Evolutionary conservation across 2,329 filamentous ascomycete species (phyloP), one percentile per base, ranked within the genome.

Genomic region (Penicillium sp.): DNA sequence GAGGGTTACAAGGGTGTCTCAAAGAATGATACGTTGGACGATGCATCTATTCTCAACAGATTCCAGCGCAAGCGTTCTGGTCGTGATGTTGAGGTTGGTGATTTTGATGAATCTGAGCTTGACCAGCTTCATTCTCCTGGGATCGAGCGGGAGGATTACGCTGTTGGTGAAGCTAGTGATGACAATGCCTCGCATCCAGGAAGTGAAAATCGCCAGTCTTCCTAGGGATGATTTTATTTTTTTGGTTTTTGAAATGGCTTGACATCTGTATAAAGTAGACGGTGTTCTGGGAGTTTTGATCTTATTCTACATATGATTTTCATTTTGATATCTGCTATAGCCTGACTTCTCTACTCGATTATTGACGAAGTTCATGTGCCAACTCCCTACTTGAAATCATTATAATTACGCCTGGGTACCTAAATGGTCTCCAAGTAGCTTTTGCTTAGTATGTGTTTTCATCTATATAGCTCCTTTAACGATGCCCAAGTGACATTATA

Each of bases 31-130:
- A 66, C 76, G 14, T 49, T 57, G 30, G 45, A 49, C 6, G 33
- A 61, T 14, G 63, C 66, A 26, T 77, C 78, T 64, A 73, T 77
- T 2, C 69, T 82, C 22, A 74, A 79, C 54, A 77, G 77, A 26
- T 82, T 83, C 65, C 69, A 77, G 14, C 70, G 72, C 53, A 78
- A 76, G 56, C 68, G 67, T 30, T 70, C 69, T 30, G 67, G 67
- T 52, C 69, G 69, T 28, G 84, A 87, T 67, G 72, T 87, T 19
- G 84, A 87, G 68, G 82, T 83, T 28, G 83, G 81, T 16, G 83
- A 84, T 62, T 86, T 84, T 66, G 83, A 86, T 57, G 84, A 86
- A 66, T 73, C 79, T 3, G 84, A 86, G 66, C 70, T 87, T 19
- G 83, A 86, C 64, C 77, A 83, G 56, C 65, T 85, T 33, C 73